Base-by-base conservation (phyloP, 2,329 filamentous ascomycete species). In the Shiraia sp. region DNA sequence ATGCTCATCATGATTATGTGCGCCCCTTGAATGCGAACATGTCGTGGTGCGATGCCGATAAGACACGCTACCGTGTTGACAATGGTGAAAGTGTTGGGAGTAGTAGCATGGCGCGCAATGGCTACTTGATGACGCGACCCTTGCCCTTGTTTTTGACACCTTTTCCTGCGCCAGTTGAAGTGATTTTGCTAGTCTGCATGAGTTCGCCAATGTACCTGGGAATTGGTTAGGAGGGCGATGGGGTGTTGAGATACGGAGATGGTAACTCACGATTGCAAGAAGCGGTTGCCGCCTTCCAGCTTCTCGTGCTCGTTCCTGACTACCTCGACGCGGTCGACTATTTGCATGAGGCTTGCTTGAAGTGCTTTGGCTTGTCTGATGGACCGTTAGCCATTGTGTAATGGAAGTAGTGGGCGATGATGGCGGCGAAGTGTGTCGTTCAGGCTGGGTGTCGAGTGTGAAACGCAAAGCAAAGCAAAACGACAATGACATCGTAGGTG, bases 271-370 rank as follows among this genome's bases (percentile, higher is more conserved):
- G 75, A 77, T 71, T 97, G 92, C 33, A 99, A 74, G 65, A 97
- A 96, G 63, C 90, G 92, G 78, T 99, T 99, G 70, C 96, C 91
- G 69, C 81, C 93, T 71, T 97, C 91, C 40, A 99, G 83, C 72
- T 96, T 96, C 73, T 96, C 90, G 66, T 99, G 91, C 66, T 97
- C 92, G 57, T 88, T 86, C 70, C 90, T 89, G 51, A 97, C 91
- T 22, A 89, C 88, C 65, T 99, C 93, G 67, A 97, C 95, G 36
- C 90, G 87, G 71, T 96, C 89, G 54, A 96, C 90, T 30, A 97
- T 87, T 50, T 87, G 88, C 48, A 95, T 79, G 24, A 99, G 82
- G 19, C 90, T 95, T 39, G 90, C 88, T 71, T 99, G 93, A 19
- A 97, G 77, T 32, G 83, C 82, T 69, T 90, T 89, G 45, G 92